A percentile compares a stretch with the other conserved stretches of the same genome.
These are phyloP conservation scores for Alternaria burnsii DNA, from an alignment of 2,329 filamentous ascomycete species.

Conservation along the genomic window DNA sequence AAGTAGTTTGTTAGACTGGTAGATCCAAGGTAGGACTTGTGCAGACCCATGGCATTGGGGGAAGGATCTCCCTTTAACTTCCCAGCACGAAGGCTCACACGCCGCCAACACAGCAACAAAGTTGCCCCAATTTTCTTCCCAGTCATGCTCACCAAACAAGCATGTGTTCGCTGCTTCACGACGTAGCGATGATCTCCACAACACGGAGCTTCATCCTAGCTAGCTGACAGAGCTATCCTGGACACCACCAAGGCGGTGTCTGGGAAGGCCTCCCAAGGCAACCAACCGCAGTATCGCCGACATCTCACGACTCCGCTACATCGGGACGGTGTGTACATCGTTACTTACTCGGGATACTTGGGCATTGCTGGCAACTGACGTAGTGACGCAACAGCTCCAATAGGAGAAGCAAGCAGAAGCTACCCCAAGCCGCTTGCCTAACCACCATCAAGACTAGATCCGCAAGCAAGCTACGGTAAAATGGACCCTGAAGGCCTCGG, in stretches of 20 bases:
- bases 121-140: constrained; percentile 10
- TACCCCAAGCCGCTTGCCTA: constrained; percentile 10
- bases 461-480: constrained; percentile 6
- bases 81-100: background rate
- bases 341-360: constrained; percentile 24
- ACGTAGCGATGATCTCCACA: constrained; percentile 12
- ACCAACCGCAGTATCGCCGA: constrained; percentile 20
- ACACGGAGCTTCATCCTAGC: constrained; percentile 13
- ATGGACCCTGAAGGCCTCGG: constrained; percentile 7
- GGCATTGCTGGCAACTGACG: constrained; percentile 14
- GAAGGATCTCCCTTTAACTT: constrained; percentile 14
- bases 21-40: constrained; percentile 11
- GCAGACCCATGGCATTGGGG: constrained; percentile 12
- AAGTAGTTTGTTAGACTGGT: constrained; percentile 4
- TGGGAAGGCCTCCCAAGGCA: constrained; percentile 25
- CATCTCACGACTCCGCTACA: constrained; percentile 6
- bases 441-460: constrained; percentile 5
- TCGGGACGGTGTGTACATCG: constrained; percentile 23
- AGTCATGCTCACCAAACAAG: constrained; percentile 7
- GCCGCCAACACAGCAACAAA: constrained; percentile 6
- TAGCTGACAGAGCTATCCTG: constrained; percentile 10
- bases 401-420: constrained; percentile 8
- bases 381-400: constrained; percentile 34
- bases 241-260: constrained; percentile 26
- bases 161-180: constrained; percentile 26